Evolutionary conservation across 805 yeast species (phyloP), one percentile per base, ranked within the genome.

Genomic region (Metschnikowia matae): DNA sequence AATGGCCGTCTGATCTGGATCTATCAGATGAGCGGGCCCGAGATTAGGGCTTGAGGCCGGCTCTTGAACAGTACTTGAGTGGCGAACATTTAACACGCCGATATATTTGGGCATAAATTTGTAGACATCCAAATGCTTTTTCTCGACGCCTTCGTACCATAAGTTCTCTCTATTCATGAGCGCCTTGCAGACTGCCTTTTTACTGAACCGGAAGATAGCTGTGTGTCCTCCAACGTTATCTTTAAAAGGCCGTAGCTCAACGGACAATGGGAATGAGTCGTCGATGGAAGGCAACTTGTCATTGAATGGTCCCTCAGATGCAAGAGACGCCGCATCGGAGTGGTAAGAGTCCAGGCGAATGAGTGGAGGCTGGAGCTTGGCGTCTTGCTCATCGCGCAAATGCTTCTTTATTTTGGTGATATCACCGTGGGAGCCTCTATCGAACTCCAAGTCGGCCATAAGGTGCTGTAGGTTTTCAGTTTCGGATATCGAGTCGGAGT

Each of bases 201-300:
- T 87, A 4, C 96, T 86, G 64, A 94, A 94, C 56, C 92, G 80
- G 71, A 92, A 94, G 34, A 94, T 90, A 1, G 97, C 97, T 0
- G 97, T 92, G 65, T 94, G 99, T 0, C 99, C 99, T 6, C 99
- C 99, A 20, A 94, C 98, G 63, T 88, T 90, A 64, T 94, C 90
- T 49, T 85, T 84, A 69, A 91, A 92, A 1, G 98, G 98, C 48
- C 88, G 81, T 51, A 92, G 70, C 64, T 92, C 97, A 1, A 91
- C 96, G 1, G 96, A 87, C 31, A 89, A 68, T 2, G 90, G 87
- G 56, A 75, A 86, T 4, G 44, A 32, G 17, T 29, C 37, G 6
- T 32, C 21, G 11, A 35, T 35, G 34, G 36, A 13, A 29, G 48
- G 36, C 21, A 44, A 31, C 2, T 26, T 41, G 4, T 41, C 47